Evolutionary conservation across 306 rosid genomes (phyloP), one percentile per base, ranked within the genome.

Genomic region (Styphnolobium japonicum): DNA sequence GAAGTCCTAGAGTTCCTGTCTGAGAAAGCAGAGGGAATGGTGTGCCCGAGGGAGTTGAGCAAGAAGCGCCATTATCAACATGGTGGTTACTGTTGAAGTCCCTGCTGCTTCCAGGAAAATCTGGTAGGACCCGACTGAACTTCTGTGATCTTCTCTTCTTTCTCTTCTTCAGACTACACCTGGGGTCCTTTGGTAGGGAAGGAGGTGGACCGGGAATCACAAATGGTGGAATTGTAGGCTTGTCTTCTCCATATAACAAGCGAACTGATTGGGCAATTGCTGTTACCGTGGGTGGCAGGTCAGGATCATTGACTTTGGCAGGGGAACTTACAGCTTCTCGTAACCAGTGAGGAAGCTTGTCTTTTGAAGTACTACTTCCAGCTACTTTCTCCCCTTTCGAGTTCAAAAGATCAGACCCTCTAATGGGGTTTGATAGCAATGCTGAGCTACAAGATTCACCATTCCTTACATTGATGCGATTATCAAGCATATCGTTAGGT

Each of bases 331-430:
- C 99, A 33, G 96, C 99, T 86, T 96, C 88, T n/a, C 98, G 90
- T 76, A 96, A 88, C 99, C 99, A 96, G 79, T 96, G 99, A 36
- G 99, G 99, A 80, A 96, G 91, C 82, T 86, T 93, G 87, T 88
- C 94, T 87, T 86, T 93, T 33, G 97, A 84, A 74, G 89, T 79
- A 82, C 89, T 86, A 73, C 87, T 85, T 63, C 93, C 98, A 29
- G 89, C 85, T 75, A 58, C 76, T 72, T 87, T 92, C 23, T 85
- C 94, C n/a, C 81, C 85, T 85, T 85, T 89, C 4, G 80, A 56
- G 43, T 53, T 77, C 65, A 79, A 55, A 67, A 80, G 66, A 83
- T 80, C 76, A 45, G 83, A 64, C 71, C 90, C 88, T 46, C 83
- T 88, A 60, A 57, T 56, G 49, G 82, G 85, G 79, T 91, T 89